Percentiles rank a stretch among this genome's conserved stretches.
These are phyloP conservation scores for Oryza meyeriana DNA, from an alignment of 176 grass and related monocot species.

Conservation along the genomic window DNA sequence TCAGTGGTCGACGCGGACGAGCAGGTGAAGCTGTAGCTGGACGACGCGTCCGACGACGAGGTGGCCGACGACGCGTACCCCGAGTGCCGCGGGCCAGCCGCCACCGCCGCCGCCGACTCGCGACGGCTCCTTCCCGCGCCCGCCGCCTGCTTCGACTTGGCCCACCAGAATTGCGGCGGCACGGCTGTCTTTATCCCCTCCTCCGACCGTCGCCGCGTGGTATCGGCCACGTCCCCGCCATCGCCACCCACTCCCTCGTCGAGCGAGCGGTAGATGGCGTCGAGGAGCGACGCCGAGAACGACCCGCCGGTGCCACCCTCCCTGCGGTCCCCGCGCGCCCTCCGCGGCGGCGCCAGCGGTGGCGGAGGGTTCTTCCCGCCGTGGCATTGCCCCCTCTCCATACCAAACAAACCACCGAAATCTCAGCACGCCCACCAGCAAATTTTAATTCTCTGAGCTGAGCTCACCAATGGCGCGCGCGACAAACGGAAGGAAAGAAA, in stretches of 20 bases:
- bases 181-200: constrained; percentile 5
- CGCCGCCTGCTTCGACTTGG: constrained; percentile 32
- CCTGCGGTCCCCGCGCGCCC: constrained; percentile 7
- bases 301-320: constrained; percentile 28
- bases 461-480: background rate
- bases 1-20: constrained; percentile 51
- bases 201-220: background rate
- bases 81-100: constrained; percentile 23
- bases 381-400: constrained; percentile 28
- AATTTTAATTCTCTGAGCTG: no score
- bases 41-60: constrained; percentile 55
- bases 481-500: background rate
- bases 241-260: constrained; percentile 29
- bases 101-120: background rate
- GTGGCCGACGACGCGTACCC: constrained; percentile 48
- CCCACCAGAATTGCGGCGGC: constrained; percentile 58
- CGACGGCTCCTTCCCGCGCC: constrained; percentile 13
- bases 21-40: constrained; percentile 51
- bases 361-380: constrained; percentile 3
- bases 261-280: constrained; percentile 65
- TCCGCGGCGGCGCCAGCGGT: constrained; percentile 21
- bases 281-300: constrained; percentile 73
- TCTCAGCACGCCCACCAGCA: no score
- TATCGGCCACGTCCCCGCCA: background rate
- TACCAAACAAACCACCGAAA: background rate